Evolutionary conservation across 2,329 filamentous ascomycete genomes (phyloP), one percentile per base, ranked within the genome.

Genomic region (Orbilia ellipsospora): DNA sequence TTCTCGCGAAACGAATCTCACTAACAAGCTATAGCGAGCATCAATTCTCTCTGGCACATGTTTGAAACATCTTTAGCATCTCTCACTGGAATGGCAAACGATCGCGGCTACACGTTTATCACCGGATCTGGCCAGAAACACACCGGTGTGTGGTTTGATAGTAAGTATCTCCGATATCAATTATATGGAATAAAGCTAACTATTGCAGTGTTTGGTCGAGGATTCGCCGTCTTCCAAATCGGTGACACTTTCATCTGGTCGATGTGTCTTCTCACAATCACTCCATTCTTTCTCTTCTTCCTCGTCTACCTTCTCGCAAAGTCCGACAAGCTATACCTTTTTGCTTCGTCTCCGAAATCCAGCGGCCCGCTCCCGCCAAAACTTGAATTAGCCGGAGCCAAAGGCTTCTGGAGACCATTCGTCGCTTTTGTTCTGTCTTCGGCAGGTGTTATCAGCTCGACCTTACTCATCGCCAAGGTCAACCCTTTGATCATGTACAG

Each of bases 401-500:
- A 90, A 79, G 95, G 95, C 0, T 89, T 96, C 80, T 92, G 93
- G 82, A 88, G 94, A 40, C 95, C 93, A 78, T 93, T 94, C 0
- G 84, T 97, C 59, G 88, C 93, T 0, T 85, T 97, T 48, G 80
- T 86, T 18, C 85, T 92, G 40, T 87, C 94, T 0, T 88, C 87
- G 0, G 89, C 86, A 0, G 84, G 91, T n/a, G 88, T 91, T 0
- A 82, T 96, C 23, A 92, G 88, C 0, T 85, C 92, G 16, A 90
- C 92, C 0, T 91, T 91, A 78, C 83, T 98, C 61, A 80, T 96
- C 50, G 88, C 88, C 44, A 96, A 95, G 82, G 84, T 94, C 80
- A 98, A 98, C 80, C 93, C 94, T 0, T 87, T 92, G 79, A 93
- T 98, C 79, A 85, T 95, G n/a, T 95, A 97, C 83, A 94, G 92